Evolutionary conservation across 140 eudicot species (phyloP), one percentile per base, ranked within the genome.

Genomic region (Stevia rebaudiana): DNA sequence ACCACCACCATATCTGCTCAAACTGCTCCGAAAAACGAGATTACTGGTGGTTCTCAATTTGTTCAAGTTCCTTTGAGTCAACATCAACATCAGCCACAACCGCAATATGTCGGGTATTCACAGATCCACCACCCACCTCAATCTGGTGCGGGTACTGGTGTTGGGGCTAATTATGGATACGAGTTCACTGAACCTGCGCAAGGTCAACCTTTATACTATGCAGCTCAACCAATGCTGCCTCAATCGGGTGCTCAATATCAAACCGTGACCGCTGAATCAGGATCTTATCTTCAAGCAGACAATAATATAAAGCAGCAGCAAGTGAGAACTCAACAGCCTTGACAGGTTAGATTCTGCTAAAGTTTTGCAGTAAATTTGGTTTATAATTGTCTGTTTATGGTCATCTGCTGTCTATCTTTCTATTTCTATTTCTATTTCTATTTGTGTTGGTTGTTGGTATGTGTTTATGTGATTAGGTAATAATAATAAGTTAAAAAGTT

Each of bases 81-180:
- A 37, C 83, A 51, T 19, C 94, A 82, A 37, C 83, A 51, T 69
- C 94, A 86, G 65, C 79, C 72, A 30, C 92, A 79, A 54, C 81
- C 81, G 5, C 97, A 89, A 15, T 90, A 76, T 47, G 84, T 81
- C 6, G 82, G 81, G 24, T 82, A 61, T 72, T 72, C 94, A 36
- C 98, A 86, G 77, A 48, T 82, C 48, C 94, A 84, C 50, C 97
- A 84, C 57, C 89, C 90, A 0, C 79, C 92, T 25, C 95, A 86
- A 11, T 84, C 95, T 28, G 33, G 33, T 2, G 33, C 69, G 21
- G 74, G 77, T 43, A 76, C 63, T 59, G 80, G 65, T 6, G 62
- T 71, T 24, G 79, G 67, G 11, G 68, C 76, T 43, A 77, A 71
- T 63, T 90, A 89, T 71, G 84, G 86, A 22, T 90, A 87, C 72